phyloP scores from a whole-genome alignment of 371 early-diverging fungal species.

The Apophysomyces variabilis region DNA sequence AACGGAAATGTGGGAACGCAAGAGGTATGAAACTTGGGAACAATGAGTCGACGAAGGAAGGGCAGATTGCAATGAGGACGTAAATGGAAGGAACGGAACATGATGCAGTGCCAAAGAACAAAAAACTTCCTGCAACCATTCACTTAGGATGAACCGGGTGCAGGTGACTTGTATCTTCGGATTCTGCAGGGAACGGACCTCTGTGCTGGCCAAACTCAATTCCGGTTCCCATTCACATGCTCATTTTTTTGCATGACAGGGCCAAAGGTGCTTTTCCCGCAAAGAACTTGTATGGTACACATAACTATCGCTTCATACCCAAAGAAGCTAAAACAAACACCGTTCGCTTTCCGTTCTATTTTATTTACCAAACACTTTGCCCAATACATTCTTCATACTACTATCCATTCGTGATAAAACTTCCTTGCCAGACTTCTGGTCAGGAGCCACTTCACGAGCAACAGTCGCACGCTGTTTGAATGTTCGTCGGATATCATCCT shows the following conservation, averaged over 20 bases:
- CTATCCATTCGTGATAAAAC: slow-evolving; percentile 28
- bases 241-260: no score
- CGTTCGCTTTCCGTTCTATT: neutral
- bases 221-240: no score
- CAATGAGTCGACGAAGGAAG: neutral
- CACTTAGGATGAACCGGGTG: no score
- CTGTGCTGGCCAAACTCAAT: no score
- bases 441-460: slow-evolving; percentile 37
- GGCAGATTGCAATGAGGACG: neutral
- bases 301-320: no score
- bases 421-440: slow-evolving; percentile 27
- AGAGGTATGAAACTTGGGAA: neutral
- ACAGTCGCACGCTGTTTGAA: slow-evolving; percentile 67
- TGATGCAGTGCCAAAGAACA: neutral
- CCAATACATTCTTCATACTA: slow-evolving; percentile 42
- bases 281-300: no score
- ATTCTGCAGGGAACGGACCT: no score
- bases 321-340: no score
- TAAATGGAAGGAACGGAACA: neutral
- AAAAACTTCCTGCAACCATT: no score
- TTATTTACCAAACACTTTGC: slow-evolving; percentile 44
- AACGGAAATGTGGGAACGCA: neutral
- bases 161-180: no score
- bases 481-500: slow-evolving; percentile 55
- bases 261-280: no score